These are phyloP conservation scores for Gigaspora rosea DNA, from an alignment of 192 early-diverging fungal genomes.

Conservation along the genomic window DNA sequence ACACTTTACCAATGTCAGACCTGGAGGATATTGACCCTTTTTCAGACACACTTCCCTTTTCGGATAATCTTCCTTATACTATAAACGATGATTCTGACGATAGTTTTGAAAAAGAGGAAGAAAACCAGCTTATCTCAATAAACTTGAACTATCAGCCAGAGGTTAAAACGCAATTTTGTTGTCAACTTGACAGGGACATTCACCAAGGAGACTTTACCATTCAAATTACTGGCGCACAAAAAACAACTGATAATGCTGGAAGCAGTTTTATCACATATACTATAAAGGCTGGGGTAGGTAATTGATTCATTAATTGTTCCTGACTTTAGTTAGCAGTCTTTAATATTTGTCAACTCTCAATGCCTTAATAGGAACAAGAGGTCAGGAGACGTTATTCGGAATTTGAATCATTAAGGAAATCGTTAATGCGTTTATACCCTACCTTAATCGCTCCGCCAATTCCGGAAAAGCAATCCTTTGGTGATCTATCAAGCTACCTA, in stretches of 20 bases:
- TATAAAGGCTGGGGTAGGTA: conserved; percentile 54
- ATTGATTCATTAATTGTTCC: not conserved
- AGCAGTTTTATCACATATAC: conserved; percentile 57
- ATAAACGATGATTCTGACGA: conserved; percentile 5
- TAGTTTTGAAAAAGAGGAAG: not conserved
- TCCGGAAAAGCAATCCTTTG: conserved; percentile 94
- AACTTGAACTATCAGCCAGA: not conserved
- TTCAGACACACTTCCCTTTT: not conserved
- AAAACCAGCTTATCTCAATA: not conserved
- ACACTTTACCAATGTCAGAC: not conserved
- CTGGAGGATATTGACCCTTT: conserved; percentile 6
- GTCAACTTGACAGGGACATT: conserved; percentile 23
- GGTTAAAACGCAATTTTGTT: conserved; percentile 14
- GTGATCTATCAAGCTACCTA: conserved; percentile 51
- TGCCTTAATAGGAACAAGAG: conserved; percentile 55
- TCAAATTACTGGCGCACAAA: conserved; percentile 21
- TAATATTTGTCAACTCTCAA: not conserved
- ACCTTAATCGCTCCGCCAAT: conserved; percentile 92
- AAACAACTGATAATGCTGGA: conserved; percentile 20
- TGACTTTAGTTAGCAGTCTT: not conserved
- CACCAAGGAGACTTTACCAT: not conserved
- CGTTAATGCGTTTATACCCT: conserved; percentile 79
- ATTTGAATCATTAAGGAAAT: conserved; percentile 87
- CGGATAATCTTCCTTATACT: not conserved
- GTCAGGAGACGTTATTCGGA: conserved; percentile 91